Evolutionary conservation across 495 filamentous ascomycete species (phyloP).

Genomic region (Letharia lupina): DNA sequence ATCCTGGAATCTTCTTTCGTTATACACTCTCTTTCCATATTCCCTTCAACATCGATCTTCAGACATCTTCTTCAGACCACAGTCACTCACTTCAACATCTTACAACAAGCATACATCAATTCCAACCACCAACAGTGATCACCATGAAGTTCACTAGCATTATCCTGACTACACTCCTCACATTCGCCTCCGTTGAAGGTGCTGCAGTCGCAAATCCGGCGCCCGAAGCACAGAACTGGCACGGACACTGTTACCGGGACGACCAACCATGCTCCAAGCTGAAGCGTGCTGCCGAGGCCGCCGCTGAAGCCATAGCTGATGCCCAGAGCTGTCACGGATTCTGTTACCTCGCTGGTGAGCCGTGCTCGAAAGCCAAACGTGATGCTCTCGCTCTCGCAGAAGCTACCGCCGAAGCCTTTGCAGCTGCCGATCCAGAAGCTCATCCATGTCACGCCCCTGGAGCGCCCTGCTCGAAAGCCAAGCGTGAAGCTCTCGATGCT

Average conservation of each 20-base stretch:
- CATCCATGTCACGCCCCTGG: background rate
- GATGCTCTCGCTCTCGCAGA: constrained; percentile 32
- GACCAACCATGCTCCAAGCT: constrained; percentile 40
- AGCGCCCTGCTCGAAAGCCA: constrained; percentile 1
- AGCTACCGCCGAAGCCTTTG: constrained; percentile 1
- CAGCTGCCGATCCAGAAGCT: constrained; percentile 6
- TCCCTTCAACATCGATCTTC: constrained; percentile 10
- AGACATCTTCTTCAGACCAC: constrained; percentile 10
- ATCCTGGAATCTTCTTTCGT: background rate
- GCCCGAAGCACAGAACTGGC: background rate
- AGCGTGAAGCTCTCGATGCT: background rate
- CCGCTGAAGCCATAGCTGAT: constrained; percentile 28
- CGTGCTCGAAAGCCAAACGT: constrained; percentile 41
- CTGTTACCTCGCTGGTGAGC: constrained; percentile 38
- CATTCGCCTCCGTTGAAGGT: constrained; percentile 33
- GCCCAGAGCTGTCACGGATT: constrained; percentile 14
- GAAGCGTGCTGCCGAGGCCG: constrained; percentile 40
- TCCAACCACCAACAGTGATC: constrained; percentile 16
- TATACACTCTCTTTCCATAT: background rate
- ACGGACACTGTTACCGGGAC: constrained; percentile 28
- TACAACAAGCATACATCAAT: constrained; percentile 11
- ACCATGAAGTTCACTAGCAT: constrained; percentile 44
- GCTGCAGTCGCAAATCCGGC: constrained; percentile 21
- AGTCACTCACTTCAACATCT: constrained; percentile 12
- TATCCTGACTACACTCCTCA: constrained; percentile 33